Base-by-base conservation (phyloP, 352 stramenopile genomes). In the Phytophthora foliorum region DNA sequence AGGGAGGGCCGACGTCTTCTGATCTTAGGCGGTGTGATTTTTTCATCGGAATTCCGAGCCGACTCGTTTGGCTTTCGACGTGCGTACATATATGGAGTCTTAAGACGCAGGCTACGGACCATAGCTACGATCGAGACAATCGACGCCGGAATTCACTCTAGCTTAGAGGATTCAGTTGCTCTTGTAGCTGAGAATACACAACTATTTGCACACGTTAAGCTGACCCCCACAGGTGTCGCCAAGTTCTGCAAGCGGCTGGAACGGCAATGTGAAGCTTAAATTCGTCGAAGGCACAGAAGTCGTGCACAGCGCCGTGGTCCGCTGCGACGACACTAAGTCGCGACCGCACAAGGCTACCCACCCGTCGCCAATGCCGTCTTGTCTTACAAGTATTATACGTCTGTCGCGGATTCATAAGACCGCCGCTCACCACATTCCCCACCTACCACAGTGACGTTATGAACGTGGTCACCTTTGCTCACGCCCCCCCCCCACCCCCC, bases 371-470 rank as follows among this genome's bases (percentile, higher is more conserved):
- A 69, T 50, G 65, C 70, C 13, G 60, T 78, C 59, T 78, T 75
- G 44, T 72, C 65, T 10, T 65, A 65, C n/a, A 78, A 78, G 45
- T n/a, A n/a, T n/a, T n/a, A n/a, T 78, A 78, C 50, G 70, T 67
- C 45, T 78, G 75, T 52, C 70, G 70, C 31, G 65, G 70, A 52
- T 53, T 78, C 24, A 54, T 75, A 78, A 78, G 65, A 65, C 70
- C 17, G 60, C 65, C 27, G 70, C 65, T 49, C 50, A 62, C 11
- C 39, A 78, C 70, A 13, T 78, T 78, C 56, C 70, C 70, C 38
- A 75, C 72, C 51, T 44, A 78, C 36, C 65, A 75, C 45, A 65
- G 70, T 17, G 59, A 70, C 42, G 42, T 75, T 56, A 78, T 78
- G 70, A 78, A 78, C 48, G 65, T 78, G 34, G 70, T 78, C 6